Conservation (phyloP, 306 rosid species). For the Hippophae tibetana region DNA sequence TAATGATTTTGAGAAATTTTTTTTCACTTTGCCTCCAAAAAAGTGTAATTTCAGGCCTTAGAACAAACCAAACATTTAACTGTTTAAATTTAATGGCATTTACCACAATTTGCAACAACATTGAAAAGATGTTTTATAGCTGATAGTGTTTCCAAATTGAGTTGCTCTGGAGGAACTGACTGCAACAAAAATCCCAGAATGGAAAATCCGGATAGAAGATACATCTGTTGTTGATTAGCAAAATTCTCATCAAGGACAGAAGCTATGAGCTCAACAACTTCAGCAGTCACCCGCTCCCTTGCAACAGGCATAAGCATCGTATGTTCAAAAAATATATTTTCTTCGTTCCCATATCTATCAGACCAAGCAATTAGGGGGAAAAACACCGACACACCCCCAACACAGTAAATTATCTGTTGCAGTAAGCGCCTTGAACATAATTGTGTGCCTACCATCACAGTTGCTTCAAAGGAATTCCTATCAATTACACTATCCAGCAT, state of each 20-base stretch:
- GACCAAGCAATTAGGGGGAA: constrained; percentile 81
- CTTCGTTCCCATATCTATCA: constrained; percentile 51
- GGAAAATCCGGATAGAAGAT: constrained; percentile 90
- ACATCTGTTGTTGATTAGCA: constrained; percentile 96
- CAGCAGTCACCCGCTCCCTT: constrained; percentile 57
- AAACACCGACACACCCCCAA: constrained; percentile 93
- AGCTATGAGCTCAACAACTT: constrained; percentile 83
- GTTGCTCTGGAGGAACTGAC: constrained; percentile 74
- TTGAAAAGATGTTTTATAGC: constrained; percentile 76
- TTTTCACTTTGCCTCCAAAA: too few relatives aligned
- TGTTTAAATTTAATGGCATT: not conserved
- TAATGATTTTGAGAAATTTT: too few relatives aligned
- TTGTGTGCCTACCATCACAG: constrained; percentile 77
- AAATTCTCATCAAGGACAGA: constrained; percentile 83
- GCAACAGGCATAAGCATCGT: constrained; percentile 26
- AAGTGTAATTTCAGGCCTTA: too few relatives aligned
- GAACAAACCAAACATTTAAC: too few relatives aligned
- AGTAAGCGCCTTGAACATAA: constrained; percentile 85
- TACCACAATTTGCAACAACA: constrained; percentile 76
- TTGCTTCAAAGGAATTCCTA: constrained; percentile 71
- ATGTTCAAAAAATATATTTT: constrained; percentile 33
- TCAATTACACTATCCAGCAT: constrained; percentile 48
- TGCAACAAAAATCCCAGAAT: constrained; percentile 90
- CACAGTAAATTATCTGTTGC: constrained; percentile 90
- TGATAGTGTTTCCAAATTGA: constrained; percentile 72